A percentile compares a stretch with the other conserved stretches of the same genome.
Evolutionary conservation across 345 rosid genomes (phyloP).

Genomic region (Populus simonii): DNA sequence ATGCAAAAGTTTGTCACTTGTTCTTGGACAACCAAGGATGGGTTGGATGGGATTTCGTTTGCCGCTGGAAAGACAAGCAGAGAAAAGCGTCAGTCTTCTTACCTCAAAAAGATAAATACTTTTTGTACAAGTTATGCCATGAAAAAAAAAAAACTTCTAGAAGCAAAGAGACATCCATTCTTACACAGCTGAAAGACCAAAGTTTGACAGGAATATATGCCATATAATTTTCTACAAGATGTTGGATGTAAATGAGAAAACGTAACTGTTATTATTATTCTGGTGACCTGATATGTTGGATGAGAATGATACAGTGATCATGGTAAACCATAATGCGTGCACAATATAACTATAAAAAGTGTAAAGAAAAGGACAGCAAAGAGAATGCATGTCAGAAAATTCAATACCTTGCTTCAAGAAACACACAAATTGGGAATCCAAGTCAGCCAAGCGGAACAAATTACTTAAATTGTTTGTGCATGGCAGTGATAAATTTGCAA

Average conservation of each 20-base stretch:
- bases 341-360: neutral
- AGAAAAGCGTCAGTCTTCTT: slow-evolving; percentile 5
- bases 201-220: neutral
- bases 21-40: slow-evolving; percentile 61
- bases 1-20: slow-evolving; percentile 69
- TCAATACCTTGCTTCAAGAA: slow-evolving; percentile 87
- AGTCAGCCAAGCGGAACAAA: slow-evolving; percentile 90
- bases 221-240: neutral
- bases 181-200: neutral
- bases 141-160: neutral
- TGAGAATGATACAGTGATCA: neutral
- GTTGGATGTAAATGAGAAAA: neutral
- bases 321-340: neutral
- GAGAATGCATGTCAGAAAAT: neutral
- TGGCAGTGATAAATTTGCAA: slow-evolving; percentile 81
- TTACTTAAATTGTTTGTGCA: slow-evolving; percentile 86
- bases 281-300: neutral
- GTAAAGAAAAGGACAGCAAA: neutral
- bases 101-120: neutral
- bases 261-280: neutral
- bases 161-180: neutral
- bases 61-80: slow-evolving; percentile 49
- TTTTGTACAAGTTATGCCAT: neutral
- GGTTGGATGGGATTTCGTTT: slow-evolving; percentile 63
- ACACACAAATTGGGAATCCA: slow-evolving; percentile 92